phyloP scores from a whole-genome alignment of 2,329 filamentous ascomycete species.

The Calonectria pseudoreteaudii region DNA sequence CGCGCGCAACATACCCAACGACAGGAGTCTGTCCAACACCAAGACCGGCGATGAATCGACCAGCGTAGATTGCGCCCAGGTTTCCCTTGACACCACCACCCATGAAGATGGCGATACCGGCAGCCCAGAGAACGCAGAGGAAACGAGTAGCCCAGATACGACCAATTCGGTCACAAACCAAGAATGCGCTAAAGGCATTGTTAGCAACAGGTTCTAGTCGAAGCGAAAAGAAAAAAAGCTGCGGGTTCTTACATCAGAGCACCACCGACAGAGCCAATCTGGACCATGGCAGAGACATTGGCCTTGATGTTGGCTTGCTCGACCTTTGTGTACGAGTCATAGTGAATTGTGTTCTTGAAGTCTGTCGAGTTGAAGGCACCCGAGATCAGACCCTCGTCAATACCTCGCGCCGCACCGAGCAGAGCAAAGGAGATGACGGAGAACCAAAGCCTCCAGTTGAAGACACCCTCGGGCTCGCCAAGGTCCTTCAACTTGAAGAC shows the following conservation, averaged over 20 bases:
- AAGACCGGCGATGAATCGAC: slow-evolving; percentile 74
- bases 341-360: slow-evolving; percentile 71
- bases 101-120: slow-evolving; percentile 71
- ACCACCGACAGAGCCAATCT: slow-evolving; percentile 80
- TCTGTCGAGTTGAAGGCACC: slow-evolving; percentile 76
- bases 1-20: slow-evolving; percentile 60
- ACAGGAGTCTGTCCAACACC: slow-evolving; percentile 76
- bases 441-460: slow-evolving; percentile 85
- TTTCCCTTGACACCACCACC: slow-evolving; percentile 61
- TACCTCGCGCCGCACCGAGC: slow-evolving; percentile 80
- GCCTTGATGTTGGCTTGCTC: slow-evolving; percentile 76
- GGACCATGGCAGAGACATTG: slow-evolving; percentile 86
- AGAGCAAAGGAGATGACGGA: slow-evolving; percentile 80
- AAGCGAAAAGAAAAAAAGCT: no score
- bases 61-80: slow-evolving; percentile 70
- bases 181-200: slow-evolving; percentile 60
- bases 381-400: slow-evolving; percentile 85
- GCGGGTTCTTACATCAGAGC: slow-evolving; percentile 64
- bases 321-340: slow-evolving; percentile 62
- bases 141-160: slow-evolving; percentile 71
- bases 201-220: neutral
- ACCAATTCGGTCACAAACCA: slow-evolving; percentile 71
- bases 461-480: slow-evolving; percentile 75
- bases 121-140: slow-evolving; percentile 67
- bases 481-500: slow-evolving; percentile 74